Percentiles rank a stretch among this genome's conserved stretches.
Evolutionary conservation across 2,329 filamentous ascomycete genomes (phyloP).

Genomic region (Orbilia blumenaviensis): DNA sequence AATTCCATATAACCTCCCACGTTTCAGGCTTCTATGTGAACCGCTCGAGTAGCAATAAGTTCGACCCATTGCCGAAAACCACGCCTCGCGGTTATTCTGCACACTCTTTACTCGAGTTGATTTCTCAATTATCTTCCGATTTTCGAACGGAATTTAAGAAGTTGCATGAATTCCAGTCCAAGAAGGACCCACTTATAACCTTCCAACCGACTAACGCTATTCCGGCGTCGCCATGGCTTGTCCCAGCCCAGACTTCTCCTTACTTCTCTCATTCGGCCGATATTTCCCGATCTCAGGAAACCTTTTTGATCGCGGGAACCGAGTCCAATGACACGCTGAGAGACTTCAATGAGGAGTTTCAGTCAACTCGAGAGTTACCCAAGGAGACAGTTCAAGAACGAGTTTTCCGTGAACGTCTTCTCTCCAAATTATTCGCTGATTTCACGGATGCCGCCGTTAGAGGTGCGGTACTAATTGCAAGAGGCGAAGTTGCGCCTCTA

Average conservation of each 20-base stretch:
- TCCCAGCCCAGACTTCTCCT: constrained; percentile 70
- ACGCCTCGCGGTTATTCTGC: constrained; percentile 79
- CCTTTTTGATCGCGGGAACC: constrained; percentile 85
- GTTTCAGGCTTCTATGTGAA: constrained; percentile 97
- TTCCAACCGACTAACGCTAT: constrained; percentile 97
- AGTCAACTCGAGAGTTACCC: constrained; percentile 92
- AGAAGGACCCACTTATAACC: constrained; percentile 85
- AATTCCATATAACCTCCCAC: constrained; percentile 90
- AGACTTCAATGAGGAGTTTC: constrained; percentile 99
- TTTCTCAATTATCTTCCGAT: constrained; percentile 81
- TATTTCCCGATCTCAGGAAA: constrained; percentile 88
- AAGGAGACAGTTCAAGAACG: constrained; percentile 94
- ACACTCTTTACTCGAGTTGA: constrained; percentile 85
- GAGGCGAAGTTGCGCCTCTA: constrained; percentile 88
- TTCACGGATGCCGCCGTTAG: constrained; percentile 95
- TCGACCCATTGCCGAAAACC: constrained; percentile 84
- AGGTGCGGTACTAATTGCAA: constrained; percentile 88
- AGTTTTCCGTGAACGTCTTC: constrained; percentile 91
- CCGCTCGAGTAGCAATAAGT: constrained; percentile 93
- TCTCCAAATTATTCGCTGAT: constrained; percentile 95
- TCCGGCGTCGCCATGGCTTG: constrained; percentile 89
- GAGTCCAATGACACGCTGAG: constrained; percentile 94
- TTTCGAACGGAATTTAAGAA: constrained; percentile 79
- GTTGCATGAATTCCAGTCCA: constrained; percentile 83
- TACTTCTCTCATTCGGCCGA: constrained; percentile 79